These are phyloP conservation scores for Gomphus bonarii DNA, from an alignment of 1,284 basidiomycete species.

Conservation along the genomic window DNA sequence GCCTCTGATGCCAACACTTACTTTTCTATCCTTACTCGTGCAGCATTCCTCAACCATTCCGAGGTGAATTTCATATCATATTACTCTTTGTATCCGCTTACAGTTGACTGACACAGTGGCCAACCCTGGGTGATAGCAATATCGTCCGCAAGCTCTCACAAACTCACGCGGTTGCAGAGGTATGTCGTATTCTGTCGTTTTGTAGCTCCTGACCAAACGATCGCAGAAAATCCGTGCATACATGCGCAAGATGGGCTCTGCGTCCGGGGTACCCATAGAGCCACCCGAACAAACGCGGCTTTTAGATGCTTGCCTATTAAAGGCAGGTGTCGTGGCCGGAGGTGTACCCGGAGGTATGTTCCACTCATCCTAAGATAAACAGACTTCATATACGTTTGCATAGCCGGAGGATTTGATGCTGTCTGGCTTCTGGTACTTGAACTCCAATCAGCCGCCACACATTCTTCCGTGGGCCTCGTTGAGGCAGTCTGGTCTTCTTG, in stretches of 20 bases:
- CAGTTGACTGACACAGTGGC: neutral
- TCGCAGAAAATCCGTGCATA: constrained; percentile 60
- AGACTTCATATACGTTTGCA: neutral
- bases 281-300: constrained; percentile 82
- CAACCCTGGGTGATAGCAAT: neutral
- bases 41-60: constrained; percentile 44
- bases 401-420: constrained; percentile 96
- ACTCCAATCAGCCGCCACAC: constrained; percentile 33
- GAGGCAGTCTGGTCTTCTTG: constrained; percentile 72
- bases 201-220: neutral
- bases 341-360: constrained; percentile 88
- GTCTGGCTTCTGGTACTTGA: constrained; percentile 86
- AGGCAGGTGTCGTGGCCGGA: constrained; percentile 83
- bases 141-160: constrained; percentile 47
- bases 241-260: constrained; percentile 84
- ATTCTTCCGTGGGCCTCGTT: constrained; percentile 32
- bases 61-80: constrained; percentile 33
- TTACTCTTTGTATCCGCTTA: neutral
- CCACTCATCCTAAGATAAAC: neutral
- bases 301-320: constrained; percentile 70
- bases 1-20: constrained; percentile 39
- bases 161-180: constrained; percentile 48
- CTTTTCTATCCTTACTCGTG: constrained; percentile 43
- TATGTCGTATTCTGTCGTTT: constrained; percentile 17
- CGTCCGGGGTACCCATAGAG: constrained; percentile 82